Evolutionary conservation across 345 rosid species (phyloP).

Genomic region (Eucalyptus guilfoylei): DNA sequence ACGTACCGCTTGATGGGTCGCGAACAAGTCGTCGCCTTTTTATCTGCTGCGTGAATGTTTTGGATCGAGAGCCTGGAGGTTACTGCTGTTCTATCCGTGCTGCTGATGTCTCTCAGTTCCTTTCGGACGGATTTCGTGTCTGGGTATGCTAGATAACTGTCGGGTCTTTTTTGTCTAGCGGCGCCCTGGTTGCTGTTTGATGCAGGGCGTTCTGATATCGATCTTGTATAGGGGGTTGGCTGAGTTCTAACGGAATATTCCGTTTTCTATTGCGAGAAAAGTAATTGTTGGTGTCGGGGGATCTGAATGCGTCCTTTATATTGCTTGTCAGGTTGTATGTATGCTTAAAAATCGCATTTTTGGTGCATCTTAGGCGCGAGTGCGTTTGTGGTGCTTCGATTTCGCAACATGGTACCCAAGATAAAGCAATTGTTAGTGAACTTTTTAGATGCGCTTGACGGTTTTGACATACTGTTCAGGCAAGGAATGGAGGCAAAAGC

Average conservation of each 20-base stretch:
- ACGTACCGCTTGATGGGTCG: not conserved
- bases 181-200: not conserved
- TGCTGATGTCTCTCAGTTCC: not conserved
- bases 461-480: slow-evolving; percentile 22
- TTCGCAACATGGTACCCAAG: not conserved
- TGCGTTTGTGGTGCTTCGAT: not conserved
- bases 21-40: not conserved
- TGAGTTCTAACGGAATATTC: not conserved
- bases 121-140: not conserved
- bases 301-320: not conserved
- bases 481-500: slow-evolving; percentile 70
- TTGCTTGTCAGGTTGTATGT: not conserved
- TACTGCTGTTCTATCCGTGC: not conserved
- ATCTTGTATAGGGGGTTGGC: not conserved
- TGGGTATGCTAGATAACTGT: not conserved
- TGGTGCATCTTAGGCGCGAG: not conserved
- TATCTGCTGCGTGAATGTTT: not conserved
- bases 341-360: not conserved
- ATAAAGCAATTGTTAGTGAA: not conserved
- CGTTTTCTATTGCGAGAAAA: not conserved
- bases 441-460: not conserved
- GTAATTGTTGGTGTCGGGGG: not conserved
- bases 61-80: not conserved
- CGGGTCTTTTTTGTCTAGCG: not conserved
- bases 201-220: not conserved